A percentile compares a stretch with the other conserved stretches of the same genome.
Evolutionary conservation across 495 filamentous ascomycete species (phyloP).

Genomic region (Neurospora sp.): DNA sequence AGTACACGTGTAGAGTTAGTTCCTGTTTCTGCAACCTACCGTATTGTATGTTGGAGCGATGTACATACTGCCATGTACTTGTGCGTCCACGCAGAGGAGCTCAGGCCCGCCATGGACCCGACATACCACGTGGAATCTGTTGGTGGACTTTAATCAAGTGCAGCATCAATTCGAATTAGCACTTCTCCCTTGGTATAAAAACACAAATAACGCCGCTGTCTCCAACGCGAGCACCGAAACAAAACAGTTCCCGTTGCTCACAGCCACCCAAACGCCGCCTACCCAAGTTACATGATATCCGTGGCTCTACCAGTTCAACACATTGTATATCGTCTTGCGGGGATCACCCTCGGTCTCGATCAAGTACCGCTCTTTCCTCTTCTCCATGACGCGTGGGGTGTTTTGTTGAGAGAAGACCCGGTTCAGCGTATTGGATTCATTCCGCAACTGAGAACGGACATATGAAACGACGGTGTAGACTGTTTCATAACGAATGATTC

Average conservation of each 20-base stretch:
- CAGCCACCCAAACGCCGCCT: not conserved
- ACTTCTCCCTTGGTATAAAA: not conserved
- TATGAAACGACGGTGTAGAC: slow-evolving; percentile 22
- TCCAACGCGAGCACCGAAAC: not conserved
- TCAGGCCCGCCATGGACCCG: not conserved
- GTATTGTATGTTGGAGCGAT: too few relatives aligned
- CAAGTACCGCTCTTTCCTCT: slow-evolving; percentile 16
- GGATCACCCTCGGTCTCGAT: slow-evolving; percentile 29
- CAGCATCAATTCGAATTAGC: not conserved
- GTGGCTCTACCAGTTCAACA: slow-evolving; percentile 23
- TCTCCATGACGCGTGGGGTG: slow-evolving; percentile 23
- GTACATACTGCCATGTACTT: not conserved
- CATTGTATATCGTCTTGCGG: slow-evolving; percentile 26
- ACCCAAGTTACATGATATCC: not conserved
- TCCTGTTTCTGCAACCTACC: not conserved
- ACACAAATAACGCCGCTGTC: not conserved
- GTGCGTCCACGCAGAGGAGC: not conserved
- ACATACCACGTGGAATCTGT: not conserved
- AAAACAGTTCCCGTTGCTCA: not conserved
- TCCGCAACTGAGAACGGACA: slow-evolving; percentile 20
- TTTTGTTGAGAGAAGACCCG: slow-evolving; percentile 31
- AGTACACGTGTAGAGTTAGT: not conserved
- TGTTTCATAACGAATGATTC: slow-evolving; percentile 1
- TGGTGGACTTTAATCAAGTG: not conserved
- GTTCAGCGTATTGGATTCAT: slow-evolving; percentile 25